phyloP scores from a whole-genome alignment of 345 rosid genomes.

The Populus nigra region DNA sequence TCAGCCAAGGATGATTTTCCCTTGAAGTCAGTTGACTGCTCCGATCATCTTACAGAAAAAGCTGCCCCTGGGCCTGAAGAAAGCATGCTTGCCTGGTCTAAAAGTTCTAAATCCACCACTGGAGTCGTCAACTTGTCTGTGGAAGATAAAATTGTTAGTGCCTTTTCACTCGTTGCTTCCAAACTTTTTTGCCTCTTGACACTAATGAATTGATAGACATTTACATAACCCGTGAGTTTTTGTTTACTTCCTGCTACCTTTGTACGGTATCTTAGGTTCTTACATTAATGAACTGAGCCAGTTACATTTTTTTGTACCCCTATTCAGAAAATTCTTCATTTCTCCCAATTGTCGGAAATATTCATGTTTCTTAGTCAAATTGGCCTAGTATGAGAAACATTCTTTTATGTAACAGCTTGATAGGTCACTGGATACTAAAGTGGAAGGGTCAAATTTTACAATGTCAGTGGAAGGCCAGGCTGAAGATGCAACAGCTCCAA shows the following conservation, averaged over 20 bases:
- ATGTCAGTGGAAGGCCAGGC: constrained; percentile 26
- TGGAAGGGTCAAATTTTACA: constrained; percentile 16
- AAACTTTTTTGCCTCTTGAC: background rate
- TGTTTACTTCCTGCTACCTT: background rate
- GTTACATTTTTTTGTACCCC: background rate
- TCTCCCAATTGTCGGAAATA: background rate
- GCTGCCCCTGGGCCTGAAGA: constrained; percentile 21
- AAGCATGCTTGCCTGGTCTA: constrained; percentile 16
- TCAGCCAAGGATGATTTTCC: constrained; percentile 23
- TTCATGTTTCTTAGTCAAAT: constrained; percentile 16
- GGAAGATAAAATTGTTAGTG: constrained; percentile 37
- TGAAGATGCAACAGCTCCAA: constrained; percentile 24
- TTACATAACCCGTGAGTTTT: constrained; percentile 3
- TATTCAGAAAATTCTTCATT: background rate
- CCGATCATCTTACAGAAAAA: constrained; percentile 8
- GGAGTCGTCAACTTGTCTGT: constrained; percentile 16
- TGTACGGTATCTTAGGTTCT: background rate
- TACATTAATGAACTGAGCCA: background rate
- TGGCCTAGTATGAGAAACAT: constrained; percentile 25
- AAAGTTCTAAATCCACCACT: constrained; percentile 18
- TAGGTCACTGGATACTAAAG: constrained; percentile 43
- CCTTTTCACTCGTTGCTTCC: background rate
- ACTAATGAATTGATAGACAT: constrained; percentile 1
- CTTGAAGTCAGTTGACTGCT: constrained; percentile 12
- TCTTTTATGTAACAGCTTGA: constrained; percentile 56